Conservation (phyloP, 2,329 filamentous ascomycete species). For the Diaporthe velutina region DNA sequence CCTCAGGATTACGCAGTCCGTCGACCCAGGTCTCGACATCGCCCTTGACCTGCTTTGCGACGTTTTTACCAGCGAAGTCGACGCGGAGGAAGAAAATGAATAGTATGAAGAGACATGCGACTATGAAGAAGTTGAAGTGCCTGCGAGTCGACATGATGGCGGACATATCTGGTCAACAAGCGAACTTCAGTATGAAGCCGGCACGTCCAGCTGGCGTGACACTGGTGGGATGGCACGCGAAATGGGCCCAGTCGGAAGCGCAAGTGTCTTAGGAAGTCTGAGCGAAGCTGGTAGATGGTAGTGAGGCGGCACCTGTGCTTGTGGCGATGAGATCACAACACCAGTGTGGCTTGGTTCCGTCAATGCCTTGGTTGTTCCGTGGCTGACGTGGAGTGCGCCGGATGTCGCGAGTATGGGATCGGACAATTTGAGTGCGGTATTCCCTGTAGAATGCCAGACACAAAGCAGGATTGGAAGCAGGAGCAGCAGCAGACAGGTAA, state of each 20-base stretch:
- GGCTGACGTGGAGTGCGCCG: background rate
- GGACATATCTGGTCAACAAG: background rate
- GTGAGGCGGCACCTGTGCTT: background rate
- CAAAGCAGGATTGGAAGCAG: background rate
- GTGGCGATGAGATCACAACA: background rate
- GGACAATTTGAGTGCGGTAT: background rate
- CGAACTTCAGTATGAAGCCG: too few relatives aligned
- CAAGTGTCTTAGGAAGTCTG: background rate
- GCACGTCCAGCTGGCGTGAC: background rate
- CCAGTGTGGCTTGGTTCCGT: background rate
- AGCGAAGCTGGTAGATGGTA: too few relatives aligned
- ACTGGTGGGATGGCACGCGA: background rate
- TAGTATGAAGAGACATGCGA: constrained; percentile 16
- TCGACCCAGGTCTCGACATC: constrained; percentile 20
- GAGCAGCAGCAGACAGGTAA: background rate
- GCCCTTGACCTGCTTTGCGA: constrained; percentile 22
- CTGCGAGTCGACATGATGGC: constrained; percentile 28
- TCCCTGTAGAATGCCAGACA: background rate
- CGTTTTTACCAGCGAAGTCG: background rate
- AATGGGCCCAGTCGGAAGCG: background rate
- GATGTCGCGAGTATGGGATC: background rate
- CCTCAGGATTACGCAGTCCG: background rate
- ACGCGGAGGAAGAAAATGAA: constrained; percentile 32
- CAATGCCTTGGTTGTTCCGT: background rate
- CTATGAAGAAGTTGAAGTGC: constrained; percentile 10